Percentiles rank a stretch among this genome's conserved stretches.
These are phyloP conservation scores for Cladophialophora immunda DNA, from an alignment of 2,329 filamentous ascomycete genomes.

Conservation along the genomic window DNA sequence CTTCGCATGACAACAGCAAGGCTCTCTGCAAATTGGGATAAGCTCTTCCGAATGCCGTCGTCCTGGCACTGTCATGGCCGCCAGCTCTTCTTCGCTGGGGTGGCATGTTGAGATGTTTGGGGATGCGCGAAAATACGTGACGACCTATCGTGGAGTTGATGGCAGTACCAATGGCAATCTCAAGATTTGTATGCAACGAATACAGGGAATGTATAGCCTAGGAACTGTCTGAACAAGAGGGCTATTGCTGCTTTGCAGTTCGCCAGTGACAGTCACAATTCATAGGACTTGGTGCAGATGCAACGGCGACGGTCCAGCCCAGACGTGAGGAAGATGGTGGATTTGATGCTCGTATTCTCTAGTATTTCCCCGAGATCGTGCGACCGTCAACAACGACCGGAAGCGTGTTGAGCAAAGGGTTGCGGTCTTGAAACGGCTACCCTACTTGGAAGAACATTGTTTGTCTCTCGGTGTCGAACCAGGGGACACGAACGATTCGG, in stretches of 20 bases:
- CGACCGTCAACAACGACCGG: neutral
- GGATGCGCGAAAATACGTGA: neutral
- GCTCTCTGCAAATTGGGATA: constrained; percentile 29
- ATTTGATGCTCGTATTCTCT: neutral
- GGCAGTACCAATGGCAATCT: neutral
- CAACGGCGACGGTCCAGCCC: neutral
- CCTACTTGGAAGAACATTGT: neutral
- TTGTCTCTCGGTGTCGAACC: neutral
- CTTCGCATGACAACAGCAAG: constrained; percentile 26
- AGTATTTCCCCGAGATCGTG: neutral
- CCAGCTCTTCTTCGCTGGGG: constrained; percentile 2
- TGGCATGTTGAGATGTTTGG: constrained; percentile 21
- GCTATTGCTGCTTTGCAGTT: neutral
- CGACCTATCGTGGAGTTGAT: neutral
- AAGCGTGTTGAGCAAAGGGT: neutral
- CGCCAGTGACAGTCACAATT: neutral
- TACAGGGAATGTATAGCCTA: neutral
- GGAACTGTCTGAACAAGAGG: neutral
- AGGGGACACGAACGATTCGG: neutral
- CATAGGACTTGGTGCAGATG: neutral
- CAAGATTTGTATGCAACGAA: neutral
- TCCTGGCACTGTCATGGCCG: constrained; percentile 5
- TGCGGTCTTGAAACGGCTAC: neutral
- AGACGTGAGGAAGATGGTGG: neutral
- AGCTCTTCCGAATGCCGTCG: constrained; percentile 31